Percentiles rank a stretch among this genome's conserved stretches.
Evolutionary conservation across 108 stramenopile genomes (phyloP).

Genomic region (Pseudonitzschia pungens): DNA sequence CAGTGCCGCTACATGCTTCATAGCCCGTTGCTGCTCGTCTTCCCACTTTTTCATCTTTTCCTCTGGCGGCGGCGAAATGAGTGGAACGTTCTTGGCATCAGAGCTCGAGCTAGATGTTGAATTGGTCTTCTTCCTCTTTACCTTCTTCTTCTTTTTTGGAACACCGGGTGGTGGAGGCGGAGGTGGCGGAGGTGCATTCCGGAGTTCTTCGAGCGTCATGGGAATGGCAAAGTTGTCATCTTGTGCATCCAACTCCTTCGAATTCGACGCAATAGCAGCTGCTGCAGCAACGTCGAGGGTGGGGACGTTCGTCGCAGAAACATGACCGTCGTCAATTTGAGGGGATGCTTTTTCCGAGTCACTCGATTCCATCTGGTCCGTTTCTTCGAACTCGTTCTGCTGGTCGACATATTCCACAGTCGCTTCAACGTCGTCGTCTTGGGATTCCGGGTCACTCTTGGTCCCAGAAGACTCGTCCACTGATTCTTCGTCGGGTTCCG

Average conservation of each 20-base stretch:
- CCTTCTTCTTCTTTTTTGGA: conserved; percentile 28
- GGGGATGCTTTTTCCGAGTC: neutral
- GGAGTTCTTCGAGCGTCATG: neutral
- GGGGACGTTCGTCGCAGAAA: conserved; percentile 19
- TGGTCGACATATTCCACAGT: conserved; percentile 17
- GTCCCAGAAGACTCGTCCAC: conserved; percentile 12
- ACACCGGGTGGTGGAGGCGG: conserved; percentile 35
- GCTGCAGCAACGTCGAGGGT: conserved; percentile 8
- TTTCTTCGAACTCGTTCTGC: conserved; percentile 23
- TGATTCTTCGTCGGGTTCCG: conserved; percentile 30
- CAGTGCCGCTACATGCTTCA: conserved; percentile 19
- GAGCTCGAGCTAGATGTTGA: neutral
- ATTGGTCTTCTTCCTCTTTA: conserved; percentile 9
- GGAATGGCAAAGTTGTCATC: neutral
- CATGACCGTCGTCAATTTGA: neutral
- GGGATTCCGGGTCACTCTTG: conserved; percentile 3
- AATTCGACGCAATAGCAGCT: neutral
- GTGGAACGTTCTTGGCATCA: conserved; percentile 20
- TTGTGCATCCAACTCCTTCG: neutral
- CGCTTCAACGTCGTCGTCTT: conserved; percentile 11
- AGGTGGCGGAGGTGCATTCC: conserved; percentile 12
- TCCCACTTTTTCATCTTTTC: conserved; percentile 69
- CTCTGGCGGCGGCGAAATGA: conserved; percentile 57
- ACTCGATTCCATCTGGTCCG: neutral
- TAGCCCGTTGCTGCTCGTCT: conserved; percentile 32